Evolutionary conservation across 306 rosid species (phyloP).

Genomic region (Sindora glabra): DNA sequence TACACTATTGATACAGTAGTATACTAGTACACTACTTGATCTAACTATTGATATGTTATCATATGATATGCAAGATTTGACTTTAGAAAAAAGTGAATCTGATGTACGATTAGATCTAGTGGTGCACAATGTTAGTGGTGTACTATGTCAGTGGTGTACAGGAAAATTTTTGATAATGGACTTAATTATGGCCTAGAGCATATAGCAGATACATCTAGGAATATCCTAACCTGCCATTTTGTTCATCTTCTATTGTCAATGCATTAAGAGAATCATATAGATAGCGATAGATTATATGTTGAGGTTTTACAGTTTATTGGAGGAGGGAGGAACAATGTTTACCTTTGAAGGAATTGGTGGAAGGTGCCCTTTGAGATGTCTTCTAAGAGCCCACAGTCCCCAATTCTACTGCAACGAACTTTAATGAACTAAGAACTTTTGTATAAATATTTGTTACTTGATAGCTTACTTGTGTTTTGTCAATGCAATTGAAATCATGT

Average conservation of each 20-base stretch:
- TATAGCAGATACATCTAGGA: background rate
- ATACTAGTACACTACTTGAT: too few relatives aligned
- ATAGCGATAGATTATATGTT: conserved; percentile 13
- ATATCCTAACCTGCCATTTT: background rate
- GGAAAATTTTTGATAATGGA: too few relatives aligned
- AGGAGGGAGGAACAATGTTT: conserved; percentile 90
- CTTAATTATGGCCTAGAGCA: background rate
- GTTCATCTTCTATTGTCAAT: background rate
- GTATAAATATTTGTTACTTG: too few relatives aligned
- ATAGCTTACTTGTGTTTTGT: too few relatives aligned
- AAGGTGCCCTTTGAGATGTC: conserved; percentile 36
- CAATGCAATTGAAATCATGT: background rate
- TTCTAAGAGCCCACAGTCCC: conserved; percentile 55
- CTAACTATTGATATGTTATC: too few relatives aligned
- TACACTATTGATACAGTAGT: too few relatives aligned
- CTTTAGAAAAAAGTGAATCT: too few relatives aligned
- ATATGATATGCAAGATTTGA: too few relatives aligned
- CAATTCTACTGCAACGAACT: conserved; percentile 88
- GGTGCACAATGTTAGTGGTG: too few relatives aligned
- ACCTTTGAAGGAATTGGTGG: conserved; percentile 59
- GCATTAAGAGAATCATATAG: background rate
- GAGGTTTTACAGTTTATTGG: conserved; percentile 46
- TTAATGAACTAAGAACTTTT: background rate
- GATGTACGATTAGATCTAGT: too few relatives aligned
- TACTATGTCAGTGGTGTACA: too few relatives aligned